A percentile compares a stretch with the other conserved stretches of the same genome.
phyloP scores from a whole-genome alignment of 495 filamentous ascomycete genomes.

The Lasiosphaeria ovina region DNA sequence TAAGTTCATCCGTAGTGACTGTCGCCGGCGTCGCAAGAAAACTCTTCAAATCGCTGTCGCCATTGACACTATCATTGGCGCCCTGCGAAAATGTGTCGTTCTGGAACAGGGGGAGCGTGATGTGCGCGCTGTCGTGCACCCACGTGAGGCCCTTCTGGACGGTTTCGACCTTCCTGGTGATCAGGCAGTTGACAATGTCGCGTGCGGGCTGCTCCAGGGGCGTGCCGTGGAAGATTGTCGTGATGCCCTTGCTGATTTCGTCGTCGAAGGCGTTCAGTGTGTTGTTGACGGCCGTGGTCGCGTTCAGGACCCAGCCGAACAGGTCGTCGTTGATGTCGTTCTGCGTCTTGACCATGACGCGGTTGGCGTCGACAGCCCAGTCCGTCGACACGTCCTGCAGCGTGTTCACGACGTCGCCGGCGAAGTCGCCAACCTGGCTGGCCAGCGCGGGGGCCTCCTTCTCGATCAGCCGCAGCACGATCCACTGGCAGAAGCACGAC shows the following conservation, averaged over 20 bases:
- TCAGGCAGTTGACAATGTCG: conserved; percentile 71
- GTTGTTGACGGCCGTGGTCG: conserved; percentile 74
- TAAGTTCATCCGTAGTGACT: conserved; percentile 75
- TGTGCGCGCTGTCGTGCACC: conserved; percentile 80
- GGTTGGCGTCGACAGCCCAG: conserved; percentile 79
- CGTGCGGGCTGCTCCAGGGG: conserved; percentile 68
- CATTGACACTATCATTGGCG: conserved; percentile 60
- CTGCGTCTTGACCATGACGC: conserved; percentile 64
- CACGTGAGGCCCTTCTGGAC: conserved; percentile 85
- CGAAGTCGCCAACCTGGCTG: conserved; percentile 74
- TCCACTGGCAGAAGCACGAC: conserved; percentile 79
- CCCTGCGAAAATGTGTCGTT: conserved; percentile 84
- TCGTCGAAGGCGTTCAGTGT: conserved; percentile 82
- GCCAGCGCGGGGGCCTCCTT: conserved; percentile 74
- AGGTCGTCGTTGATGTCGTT: conserved; percentile 76
- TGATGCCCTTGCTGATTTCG: conserved; percentile 67
- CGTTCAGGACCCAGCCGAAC: conserved; percentile 84
- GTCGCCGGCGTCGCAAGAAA: conserved; percentile 73
- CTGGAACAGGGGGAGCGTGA: conserved; percentile 73
- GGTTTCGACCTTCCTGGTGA: conserved; percentile 70
- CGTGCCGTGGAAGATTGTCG: conserved; percentile 76
- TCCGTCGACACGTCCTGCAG: conserved; percentile 69
- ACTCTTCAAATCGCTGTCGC: conserved; percentile 56
- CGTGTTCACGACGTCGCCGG: conserved; percentile 69
- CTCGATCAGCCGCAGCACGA: conserved; percentile 70